Evolutionary conservation across 2,329 filamentous ascomycete genomes (phyloP).

Genomic region (Ramichloridium luteum): DNA sequence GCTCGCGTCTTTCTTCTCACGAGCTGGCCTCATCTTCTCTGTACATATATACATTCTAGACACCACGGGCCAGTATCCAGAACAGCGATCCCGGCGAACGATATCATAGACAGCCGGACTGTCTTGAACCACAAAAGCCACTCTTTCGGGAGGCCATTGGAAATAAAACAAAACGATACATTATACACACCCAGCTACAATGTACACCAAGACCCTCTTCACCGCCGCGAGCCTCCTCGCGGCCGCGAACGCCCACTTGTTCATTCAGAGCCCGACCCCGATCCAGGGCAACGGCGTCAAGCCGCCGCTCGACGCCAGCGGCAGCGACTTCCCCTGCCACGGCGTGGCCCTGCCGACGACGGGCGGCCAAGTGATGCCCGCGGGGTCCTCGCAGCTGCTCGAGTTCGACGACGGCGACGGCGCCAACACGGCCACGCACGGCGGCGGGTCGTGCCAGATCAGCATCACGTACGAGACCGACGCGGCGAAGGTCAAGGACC

Average conservation of each 20-base stretch:
- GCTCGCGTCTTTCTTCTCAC: no score
- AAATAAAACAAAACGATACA: no score
- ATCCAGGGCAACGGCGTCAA: conserved; percentile 43
- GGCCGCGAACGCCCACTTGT: conserved; percentile 60
- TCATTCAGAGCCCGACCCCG: conserved; percentile 56
- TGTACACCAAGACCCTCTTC: conserved; percentile 20
- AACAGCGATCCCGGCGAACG: no score
- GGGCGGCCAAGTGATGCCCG: conserved; percentile 43
- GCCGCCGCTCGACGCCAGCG: conserved; percentile 48
- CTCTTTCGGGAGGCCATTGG: no score
- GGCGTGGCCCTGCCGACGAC: conserved; percentile 35
- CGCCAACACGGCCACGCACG: conserved; percentile 63
- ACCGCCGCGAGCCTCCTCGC: conserved; percentile 43
- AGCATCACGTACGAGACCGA: conserved; percentile 66
- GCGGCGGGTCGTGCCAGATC: conserved; percentile 86
- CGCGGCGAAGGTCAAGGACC: conserved; percentile 42
- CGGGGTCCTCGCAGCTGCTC: conserved; percentile 51
- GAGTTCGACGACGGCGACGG: conserved; percentile 40
- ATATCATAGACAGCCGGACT: no score
- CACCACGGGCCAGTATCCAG: no score
- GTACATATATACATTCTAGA: no score
- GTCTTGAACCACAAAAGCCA: no score
- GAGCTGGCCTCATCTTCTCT: no score
- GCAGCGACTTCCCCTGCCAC: conserved; percentile 77
- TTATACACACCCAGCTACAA: no score